These are phyloP conservation scores for Carallia pectinifolia DNA, from an alignment of 345 rosid genomes.

Conservation along the genomic window DNA sequence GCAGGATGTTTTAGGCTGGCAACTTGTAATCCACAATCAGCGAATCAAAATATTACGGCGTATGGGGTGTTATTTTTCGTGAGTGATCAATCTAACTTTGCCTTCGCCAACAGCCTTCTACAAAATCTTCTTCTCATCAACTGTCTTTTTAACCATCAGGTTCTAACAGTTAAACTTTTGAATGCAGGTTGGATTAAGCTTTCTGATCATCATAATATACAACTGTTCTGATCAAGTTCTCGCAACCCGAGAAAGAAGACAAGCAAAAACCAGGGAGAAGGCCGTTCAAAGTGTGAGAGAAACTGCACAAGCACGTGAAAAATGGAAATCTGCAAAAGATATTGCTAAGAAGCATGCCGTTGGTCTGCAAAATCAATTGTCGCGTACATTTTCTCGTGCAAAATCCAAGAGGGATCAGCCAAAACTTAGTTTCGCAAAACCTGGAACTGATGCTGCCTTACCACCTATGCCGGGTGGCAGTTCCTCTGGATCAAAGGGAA, in stretches of 20 bases:
- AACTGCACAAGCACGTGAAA: conserved; percentile 64
- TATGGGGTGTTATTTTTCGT: conserved; percentile 90
- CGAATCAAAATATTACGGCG: conserved; percentile 87
- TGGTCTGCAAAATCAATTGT: conserved; percentile 63
- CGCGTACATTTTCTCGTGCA: conserved; percentile 78
- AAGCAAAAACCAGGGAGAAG: conserved; percentile 80
- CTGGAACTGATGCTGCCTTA: conserved; percentile 61
- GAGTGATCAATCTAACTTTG: conserved; percentile 42
- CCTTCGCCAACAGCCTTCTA: background rate
- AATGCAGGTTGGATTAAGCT: conserved; percentile 68
- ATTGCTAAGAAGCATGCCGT: conserved; percentile 77
- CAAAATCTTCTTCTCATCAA: background rate
- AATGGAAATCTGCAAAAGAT: conserved; percentile 90
- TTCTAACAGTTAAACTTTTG: conserved; percentile 23
- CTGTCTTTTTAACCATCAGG: conserved; percentile 1
- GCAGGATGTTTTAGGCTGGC: conserved; percentile 85
- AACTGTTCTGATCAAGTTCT: conserved; percentile 98
- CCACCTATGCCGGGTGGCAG: conserved; percentile 37
- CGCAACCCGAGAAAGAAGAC: conserved; percentile 80
- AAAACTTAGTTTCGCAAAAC: conserved; percentile 51
- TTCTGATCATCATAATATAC: conserved; percentile 75
- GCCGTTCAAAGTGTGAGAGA: conserved; percentile 90
- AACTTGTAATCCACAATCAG: conserved; percentile 65
- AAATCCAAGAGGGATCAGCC: conserved; percentile 50
- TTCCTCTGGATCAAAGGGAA: conserved; percentile 46